Evolutionary conservation across 2,329 filamentous ascomycete genomes (phyloP).

Genomic region (Pseudogymnoascus sp.): DNA sequence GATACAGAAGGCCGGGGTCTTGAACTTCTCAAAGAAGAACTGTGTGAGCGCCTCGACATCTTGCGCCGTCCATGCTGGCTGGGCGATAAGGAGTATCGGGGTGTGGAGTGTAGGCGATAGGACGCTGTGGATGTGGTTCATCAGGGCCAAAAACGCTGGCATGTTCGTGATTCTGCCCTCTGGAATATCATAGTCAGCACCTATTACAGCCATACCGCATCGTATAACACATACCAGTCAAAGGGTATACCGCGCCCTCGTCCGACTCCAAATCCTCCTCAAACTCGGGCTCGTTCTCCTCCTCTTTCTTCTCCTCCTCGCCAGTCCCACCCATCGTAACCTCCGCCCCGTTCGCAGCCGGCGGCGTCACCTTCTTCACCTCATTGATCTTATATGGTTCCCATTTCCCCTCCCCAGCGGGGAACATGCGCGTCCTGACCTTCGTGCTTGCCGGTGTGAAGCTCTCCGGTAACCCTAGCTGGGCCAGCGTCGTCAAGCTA

Average conservation of each 20-base stretch:
- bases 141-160: slow-evolving; percentile 85
- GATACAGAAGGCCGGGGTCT: slow-evolving; percentile 83
- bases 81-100: slow-evolving; percentile 81
- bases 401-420: slow-evolving; percentile 65
- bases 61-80: slow-evolving; percentile 82
- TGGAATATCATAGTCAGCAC: slow-evolving; percentile 24
- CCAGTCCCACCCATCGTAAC: slow-evolving; percentile 27
- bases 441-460: slow-evolving; percentile 81
- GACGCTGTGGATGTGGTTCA: slow-evolving; percentile 84
- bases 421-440: slow-evolving; percentile 90
- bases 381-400: slow-evolving; percentile 75
- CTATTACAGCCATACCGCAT: background rate
- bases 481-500: slow-evolving; percentile 29
- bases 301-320: slow-evolving; percentile 29
- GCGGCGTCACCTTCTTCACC: slow-evolving; percentile 41
- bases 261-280: slow-evolving; percentile 84
- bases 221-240: slow-evolving; percentile 44
- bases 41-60: slow-evolving; percentile 84
- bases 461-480: slow-evolving; percentile 30
- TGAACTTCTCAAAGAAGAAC: slow-evolving; percentile 96
- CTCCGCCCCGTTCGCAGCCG: slow-evolving; percentile 21
- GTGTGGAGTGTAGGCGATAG: slow-evolving; percentile 91
- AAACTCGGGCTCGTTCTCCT: slow-evolving; percentile 59
- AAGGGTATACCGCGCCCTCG: slow-evolving; percentile 84
- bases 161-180: slow-evolving; percentile 82